A percentile compares a stretch with the other conserved stretches of the same genome.
These are phyloP conservation scores for Magnaporthiopsis incrustans DNA, from an alignment of 2,329 filamentous ascomycete genomes.

Conservation along the genomic window DNA sequence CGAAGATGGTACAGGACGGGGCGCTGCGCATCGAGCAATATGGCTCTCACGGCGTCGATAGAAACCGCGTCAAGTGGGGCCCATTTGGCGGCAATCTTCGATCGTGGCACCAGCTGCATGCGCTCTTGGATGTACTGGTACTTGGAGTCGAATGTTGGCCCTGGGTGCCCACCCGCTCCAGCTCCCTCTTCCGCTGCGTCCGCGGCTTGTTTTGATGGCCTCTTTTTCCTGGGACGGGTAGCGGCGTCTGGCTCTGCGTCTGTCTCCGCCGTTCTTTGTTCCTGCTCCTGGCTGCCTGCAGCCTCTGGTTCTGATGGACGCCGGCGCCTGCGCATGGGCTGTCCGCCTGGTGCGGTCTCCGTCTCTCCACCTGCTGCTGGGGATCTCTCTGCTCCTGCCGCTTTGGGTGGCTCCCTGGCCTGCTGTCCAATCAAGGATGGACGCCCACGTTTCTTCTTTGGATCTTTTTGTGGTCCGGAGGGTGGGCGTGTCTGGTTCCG, in stretches of 20 bases:
- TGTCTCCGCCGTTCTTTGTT: neutral
- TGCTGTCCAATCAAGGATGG: constrained; percentile 4
- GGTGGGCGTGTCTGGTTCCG: constrained; percentile 13
- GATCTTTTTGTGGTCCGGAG: neutral
- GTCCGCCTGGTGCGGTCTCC: no score
- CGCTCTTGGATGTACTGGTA: constrained; percentile 16
- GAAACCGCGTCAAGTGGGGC: constrained; percentile 45
- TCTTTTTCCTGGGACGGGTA: neutral
- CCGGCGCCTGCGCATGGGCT: neutral
- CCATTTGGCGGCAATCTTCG: constrained; percentile 63
- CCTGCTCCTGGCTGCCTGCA: neutral
- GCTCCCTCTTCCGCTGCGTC: neutral
- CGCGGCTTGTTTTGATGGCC: neutral
- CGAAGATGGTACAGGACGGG: constrained; percentile 53
- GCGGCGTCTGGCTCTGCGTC: neutral
- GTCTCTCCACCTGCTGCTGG: constrained; percentile 6
- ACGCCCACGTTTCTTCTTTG: constrained; percentile 7
- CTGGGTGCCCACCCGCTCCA: neutral
- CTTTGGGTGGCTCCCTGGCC: neutral
- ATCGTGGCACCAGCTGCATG: constrained; percentile 48
- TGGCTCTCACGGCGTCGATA: constrained; percentile 43
- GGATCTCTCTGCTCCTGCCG: neutral
- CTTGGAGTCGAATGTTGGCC: constrained; percentile 3
- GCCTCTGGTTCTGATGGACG: neutral
- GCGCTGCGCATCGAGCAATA: constrained; percentile 52